A percentile compares a stretch with the other conserved stretches of the same genome.
Conservation (phyloP, 2,329 filamentous ascomycete genomes). For the Drechslerella coelobrocha region DNA sequence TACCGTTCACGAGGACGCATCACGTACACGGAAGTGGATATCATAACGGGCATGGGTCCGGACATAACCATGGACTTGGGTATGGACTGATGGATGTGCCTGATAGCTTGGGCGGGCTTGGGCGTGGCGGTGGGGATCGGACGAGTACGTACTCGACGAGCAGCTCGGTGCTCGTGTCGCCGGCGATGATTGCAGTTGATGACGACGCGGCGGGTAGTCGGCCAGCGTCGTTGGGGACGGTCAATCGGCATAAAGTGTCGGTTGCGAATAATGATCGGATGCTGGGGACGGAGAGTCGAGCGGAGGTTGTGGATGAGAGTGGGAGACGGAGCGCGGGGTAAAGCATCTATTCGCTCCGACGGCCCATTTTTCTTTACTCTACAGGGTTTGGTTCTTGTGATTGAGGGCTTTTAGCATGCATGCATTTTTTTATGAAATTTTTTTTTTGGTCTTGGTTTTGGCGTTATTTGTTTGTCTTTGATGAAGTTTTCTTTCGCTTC, state of each 20-base stretch:
- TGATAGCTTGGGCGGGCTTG: too few species aligned
- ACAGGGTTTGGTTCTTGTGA: background rate
- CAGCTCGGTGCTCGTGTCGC: conserved; percentile 40
- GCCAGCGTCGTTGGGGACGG: conserved; percentile 39
- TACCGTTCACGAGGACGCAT: conserved; percentile 59
- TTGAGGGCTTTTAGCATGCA: conserved; percentile 1
- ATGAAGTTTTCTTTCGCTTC: background rate
- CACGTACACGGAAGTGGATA: too few species aligned
- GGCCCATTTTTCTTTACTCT: background rate
- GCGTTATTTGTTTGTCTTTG: conserved; percentile 1
- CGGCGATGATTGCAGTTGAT: conserved; percentile 37
- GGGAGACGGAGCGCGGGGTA: conserved; percentile 16
- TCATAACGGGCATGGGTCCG: background rate
- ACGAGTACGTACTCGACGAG: conserved; percentile 38
- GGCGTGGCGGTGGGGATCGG: conserved; percentile 11
- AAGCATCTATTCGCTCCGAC: background rate
- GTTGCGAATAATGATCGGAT: conserved; percentile 38
- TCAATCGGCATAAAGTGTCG: conserved; percentile 37
- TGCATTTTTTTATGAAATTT: background rate
- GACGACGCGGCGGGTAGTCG: conserved; percentile 36
- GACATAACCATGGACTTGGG: background rate
- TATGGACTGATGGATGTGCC: conserved; percentile 8
- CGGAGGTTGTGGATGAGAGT: conserved; percentile 40
- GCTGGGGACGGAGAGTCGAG: conserved; percentile 42
- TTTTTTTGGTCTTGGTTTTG: background rate